A percentile compares a stretch with the other conserved stretches of the same genome.
These are phyloP conservation scores for Vitis hybrid DNA, from an alignment of 177 flowering plant genomes.

Conservation along the genomic window DNA sequence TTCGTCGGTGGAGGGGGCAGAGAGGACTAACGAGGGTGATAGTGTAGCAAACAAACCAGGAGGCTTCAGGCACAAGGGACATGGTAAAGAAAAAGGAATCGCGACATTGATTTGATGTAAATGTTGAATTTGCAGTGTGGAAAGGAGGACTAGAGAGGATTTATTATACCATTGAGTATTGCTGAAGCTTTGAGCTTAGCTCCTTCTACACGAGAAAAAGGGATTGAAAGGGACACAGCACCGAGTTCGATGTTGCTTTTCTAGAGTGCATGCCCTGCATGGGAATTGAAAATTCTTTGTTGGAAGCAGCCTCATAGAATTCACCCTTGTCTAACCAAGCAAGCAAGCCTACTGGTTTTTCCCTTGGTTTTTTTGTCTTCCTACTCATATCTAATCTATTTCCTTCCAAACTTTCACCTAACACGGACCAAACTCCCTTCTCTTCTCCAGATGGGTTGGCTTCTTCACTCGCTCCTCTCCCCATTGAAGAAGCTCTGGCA, in stretches of 20 bases:
- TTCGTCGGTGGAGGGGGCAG: no score
- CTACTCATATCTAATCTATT: constrained; percentile 6
- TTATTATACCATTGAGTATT: neutral
- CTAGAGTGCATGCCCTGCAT: constrained; percentile 25
- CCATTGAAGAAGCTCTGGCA: constrained; percentile 57
- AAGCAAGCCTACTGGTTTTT: constrained; percentile 11
- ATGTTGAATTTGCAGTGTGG: neutral
- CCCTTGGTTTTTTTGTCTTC: constrained; percentile 6
- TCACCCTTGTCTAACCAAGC: constrained; percentile 35
- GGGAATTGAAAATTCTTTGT: constrained; percentile 18
- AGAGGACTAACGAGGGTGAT: no score
- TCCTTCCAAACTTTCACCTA: constrained; percentile 29
- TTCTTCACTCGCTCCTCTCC: constrained; percentile 42
- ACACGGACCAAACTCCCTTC: constrained; percentile 24
- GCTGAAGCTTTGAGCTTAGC: constrained; percentile 5
- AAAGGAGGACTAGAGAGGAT: neutral
- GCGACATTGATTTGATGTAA: neutral
- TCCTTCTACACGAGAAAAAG: constrained; percentile 18
- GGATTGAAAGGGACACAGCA: constrained; percentile 32
- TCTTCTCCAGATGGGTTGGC: constrained; percentile 46
- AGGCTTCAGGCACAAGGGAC: constrained; percentile 11
- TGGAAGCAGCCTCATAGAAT: neutral
- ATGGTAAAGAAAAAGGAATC: neutral
- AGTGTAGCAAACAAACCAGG: no score
- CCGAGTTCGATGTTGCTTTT: constrained; percentile 17